Evolutionary conservation across 495 filamentous ascomycete species (phyloP).

Genomic region (Penicillium cataractarum): DNA sequence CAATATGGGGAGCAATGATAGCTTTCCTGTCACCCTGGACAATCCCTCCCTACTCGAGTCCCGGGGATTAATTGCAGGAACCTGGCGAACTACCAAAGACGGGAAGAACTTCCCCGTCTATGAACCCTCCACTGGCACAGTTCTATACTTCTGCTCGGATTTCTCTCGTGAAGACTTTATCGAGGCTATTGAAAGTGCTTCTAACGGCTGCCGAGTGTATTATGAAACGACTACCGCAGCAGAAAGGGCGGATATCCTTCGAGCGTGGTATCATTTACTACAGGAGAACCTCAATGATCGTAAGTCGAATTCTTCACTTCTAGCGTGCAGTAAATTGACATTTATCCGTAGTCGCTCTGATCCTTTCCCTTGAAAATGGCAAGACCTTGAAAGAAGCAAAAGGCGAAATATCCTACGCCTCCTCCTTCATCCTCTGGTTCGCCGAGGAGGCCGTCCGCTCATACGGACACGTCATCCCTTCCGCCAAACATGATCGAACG

Average conservation of each 20-base stretch:
- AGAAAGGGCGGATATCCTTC: conserved; percentile 47
- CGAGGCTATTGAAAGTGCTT: conserved; percentile 30
- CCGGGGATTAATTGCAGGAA: too few relatives aligned
- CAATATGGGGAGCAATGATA: too few relatives aligned
- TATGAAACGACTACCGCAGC: conserved; percentile 18
- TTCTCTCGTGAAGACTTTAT: conserved; percentile 25
- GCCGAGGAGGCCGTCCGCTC: conserved; percentile 63
- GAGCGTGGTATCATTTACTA: conserved; percentile 81
- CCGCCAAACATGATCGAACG: conserved; percentile 50
- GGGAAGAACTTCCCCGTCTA: neutral
- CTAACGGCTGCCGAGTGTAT: conserved; percentile 16
- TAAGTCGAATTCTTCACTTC: conserved; percentile 40
- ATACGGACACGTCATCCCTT: conserved; percentile 69
- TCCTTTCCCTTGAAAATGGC: conserved; percentile 56
- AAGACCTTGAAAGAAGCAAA: conserved; percentile 66
- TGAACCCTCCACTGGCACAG: neutral
- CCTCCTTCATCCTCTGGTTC: conserved; percentile 69
- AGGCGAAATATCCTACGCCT: conserved; percentile 64
- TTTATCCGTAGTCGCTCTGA: conserved; percentile 25
- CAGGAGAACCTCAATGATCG: conserved; percentile 79
- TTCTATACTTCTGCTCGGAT: neutral
- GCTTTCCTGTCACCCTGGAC: too few relatives aligned
- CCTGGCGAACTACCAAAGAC: too few relatives aligned
- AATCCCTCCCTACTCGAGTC: too few relatives aligned
- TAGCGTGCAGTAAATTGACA: too few relatives aligned